These are phyloP conservation scores for Tetrahymena thermophila DNA, from an alignment of 73 alveolate species.

Conservation along the genomic window DNA sequence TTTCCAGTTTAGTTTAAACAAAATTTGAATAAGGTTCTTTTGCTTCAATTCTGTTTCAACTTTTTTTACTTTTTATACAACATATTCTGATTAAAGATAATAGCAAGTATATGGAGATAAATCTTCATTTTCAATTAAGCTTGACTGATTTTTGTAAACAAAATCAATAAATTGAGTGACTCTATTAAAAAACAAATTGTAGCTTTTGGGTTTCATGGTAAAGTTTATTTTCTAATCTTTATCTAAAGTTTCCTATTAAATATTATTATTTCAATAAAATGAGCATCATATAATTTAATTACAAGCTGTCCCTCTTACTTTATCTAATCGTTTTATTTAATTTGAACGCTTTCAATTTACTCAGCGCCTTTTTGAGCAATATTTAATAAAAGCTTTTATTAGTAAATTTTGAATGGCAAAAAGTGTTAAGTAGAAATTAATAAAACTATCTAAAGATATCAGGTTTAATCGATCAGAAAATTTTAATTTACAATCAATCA, in stretches of 20 bases:
- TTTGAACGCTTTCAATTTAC: too few species aligned
- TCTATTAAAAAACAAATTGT: not conserved
- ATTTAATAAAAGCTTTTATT: too few species aligned
- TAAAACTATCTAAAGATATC: not conserved
- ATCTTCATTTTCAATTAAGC: not conserved
- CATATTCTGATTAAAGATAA: not conserved
- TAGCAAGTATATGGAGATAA: not conserved
- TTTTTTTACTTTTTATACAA: not conserved
- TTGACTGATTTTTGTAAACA: not conserved
- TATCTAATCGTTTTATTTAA: too few species aligned
- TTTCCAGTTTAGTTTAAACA: not conserved
- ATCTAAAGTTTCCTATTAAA: not conserved
- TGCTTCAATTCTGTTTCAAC: not conserved
- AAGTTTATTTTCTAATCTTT: not conserved
- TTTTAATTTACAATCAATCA: too few species aligned
- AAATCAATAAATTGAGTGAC: not conserved
- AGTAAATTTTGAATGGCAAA: not conserved
- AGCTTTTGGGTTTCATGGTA: not conserved
- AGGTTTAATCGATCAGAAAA: not conserved
- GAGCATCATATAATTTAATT: not conserved
- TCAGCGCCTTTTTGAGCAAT: not conserved
- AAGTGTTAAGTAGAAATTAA: not conserved
- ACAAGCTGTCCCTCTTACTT: not conserved
- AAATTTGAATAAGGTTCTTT: not conserved
- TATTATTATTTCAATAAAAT: too few species aligned